Base-by-base conservation (phyloP, 225 moss, liverwort and hornwort genomes). In the Physcomitrium patens region DNA sequence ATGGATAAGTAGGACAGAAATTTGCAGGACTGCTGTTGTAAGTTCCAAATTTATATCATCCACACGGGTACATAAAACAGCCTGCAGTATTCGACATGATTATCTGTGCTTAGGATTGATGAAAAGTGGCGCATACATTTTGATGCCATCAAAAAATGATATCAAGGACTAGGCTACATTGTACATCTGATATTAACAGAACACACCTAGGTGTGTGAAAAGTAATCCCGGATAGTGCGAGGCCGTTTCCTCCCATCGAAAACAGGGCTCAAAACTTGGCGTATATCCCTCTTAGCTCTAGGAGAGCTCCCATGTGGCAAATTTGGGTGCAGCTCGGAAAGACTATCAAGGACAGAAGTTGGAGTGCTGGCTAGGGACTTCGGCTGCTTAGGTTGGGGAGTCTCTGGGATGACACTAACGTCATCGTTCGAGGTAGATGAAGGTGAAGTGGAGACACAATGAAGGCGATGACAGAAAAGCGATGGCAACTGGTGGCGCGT, bases 161-260 rank as follows among this genome's bases (percentile, higher is more conserved):
- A 3, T 52, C 11, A 31, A 0, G 28, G 22, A 2, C 10, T 62
- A 9, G 0, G 3, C 6, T 50, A 17, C 44, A 53, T 65, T 73
- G 44, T 77, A 70, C 66, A 70, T 5, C 31, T 37, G 31, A 37
- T 37, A 37, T 37, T 18, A 27, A 7, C 43, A 14, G 4, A 27
- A 12, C 27, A 8, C 41, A 1, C 42, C 17, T 76, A 86, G 0
- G 78, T 67, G 23, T 68, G 53, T 18, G 31, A 37, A 26, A 85
- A 85, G 59, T 85, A 88, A 60, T 88, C 85, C 15, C 76, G 66
- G 53, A 88, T 85, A 20, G 88, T 88, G 52, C 83, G 78, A 62
- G 74, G 83, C 73, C 85, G 82, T 71, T 85, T 88, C 61, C 82
- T 67, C 7, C 76, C 73, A 57, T 80, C 85, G 10, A 80, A 76